phyloP scores from a whole-genome alignment of 2,329 filamentous ascomycete species.

The Alternaria panax region DNA sequence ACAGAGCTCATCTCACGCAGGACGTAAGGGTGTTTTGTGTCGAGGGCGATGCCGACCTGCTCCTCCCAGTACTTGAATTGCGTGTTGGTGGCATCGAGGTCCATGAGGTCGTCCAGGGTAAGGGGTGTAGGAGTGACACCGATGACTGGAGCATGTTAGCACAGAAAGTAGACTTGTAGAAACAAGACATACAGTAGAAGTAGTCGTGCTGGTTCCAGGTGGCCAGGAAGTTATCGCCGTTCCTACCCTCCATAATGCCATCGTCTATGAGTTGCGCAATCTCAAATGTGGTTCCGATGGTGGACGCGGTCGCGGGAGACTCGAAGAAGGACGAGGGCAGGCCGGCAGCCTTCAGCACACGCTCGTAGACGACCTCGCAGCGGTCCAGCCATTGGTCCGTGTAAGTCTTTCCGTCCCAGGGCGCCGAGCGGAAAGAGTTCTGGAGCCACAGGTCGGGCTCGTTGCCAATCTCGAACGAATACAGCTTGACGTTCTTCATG shows the following conservation, averaged over 20 bases:
- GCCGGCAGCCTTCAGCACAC: slow-evolving; percentile 54
- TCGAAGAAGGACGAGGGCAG: slow-evolving; percentile 58
- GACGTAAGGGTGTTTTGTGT: slow-evolving; percentile 57
- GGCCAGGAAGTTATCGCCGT: slow-evolving; percentile 50
- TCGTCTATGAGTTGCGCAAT: slow-evolving; percentile 52
- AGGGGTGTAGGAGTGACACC: slow-evolving; percentile 55
- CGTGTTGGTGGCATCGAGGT: slow-evolving; percentile 55
- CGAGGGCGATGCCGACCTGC: slow-evolving; percentile 53
- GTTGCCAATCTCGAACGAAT: slow-evolving; percentile 56
- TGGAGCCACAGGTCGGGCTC: slow-evolving; percentile 54
- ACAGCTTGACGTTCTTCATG: slow-evolving; percentile 50
- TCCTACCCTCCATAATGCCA: slow-evolving; percentile 50
- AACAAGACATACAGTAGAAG: slow-evolving; percentile 53
- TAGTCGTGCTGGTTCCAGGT: slow-evolving; percentile 64
- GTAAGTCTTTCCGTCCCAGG: slow-evolving; percentile 56
- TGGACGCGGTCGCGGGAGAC: slow-evolving; percentile 58
- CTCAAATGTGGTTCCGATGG: slow-evolving; percentile 60
- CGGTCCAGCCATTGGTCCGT: slow-evolving; percentile 57
- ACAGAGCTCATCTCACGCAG: slow-evolving; percentile 61
- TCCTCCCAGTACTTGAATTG: slow-evolving; percentile 58
- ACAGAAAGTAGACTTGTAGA: not conserved
- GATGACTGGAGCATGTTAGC: slow-evolving; percentile 48
- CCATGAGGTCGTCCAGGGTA: slow-evolving; percentile 56
- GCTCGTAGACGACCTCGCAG: slow-evolving; percentile 54
- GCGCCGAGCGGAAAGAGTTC: slow-evolving; percentile 55